Evolutionary conservation across 495 filamentous ascomycete species (phyloP), one percentile per base, ranked within the genome.

Genomic region (Glarea lozoyensis): DNA sequence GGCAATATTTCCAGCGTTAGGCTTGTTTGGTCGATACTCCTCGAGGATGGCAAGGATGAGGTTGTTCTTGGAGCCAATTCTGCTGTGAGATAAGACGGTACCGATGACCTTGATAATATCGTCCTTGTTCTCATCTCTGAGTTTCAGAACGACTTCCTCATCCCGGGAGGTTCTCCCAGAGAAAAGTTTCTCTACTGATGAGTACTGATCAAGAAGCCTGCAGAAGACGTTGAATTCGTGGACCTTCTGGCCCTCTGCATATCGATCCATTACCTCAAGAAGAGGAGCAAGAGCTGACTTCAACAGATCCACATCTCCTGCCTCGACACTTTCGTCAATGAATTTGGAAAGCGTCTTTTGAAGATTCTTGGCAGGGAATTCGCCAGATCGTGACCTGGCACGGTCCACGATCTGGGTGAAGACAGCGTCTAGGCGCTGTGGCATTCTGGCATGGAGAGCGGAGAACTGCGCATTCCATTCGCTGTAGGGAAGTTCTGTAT

Each of bases 401-500:
- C 81, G 79, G 36, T 99, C 92, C 20, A 97, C 81, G 31, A 89
- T 80, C 54, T 86, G 81, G 19, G 79, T 79, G 49, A 97, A 79
- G 46, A 73, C 75, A 6, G 81, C 59, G 52, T 94, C 88, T 22
- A 99, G 78, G 66, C 88, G 94, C 55, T 88, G 78, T 3, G 92
- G 92, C 86, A 97, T 97, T 57, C 92, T 82, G 3, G 88, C 82
- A 62, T 97, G 92, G 24, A 99, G 78, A 5, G 92, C 92, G 20
- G 92, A 89, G 43, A 89, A 88, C 55, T 97, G 93, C 10, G 92
- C 82, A 45, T 82, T 82, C 83, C 89, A 99, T 64, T 99, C 87
- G 62, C 89, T 85, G 63, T 94, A 99, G 1, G 92, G 92, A 43
- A 99, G 78, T 44, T 94, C 86, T 5, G 81, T 79, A 58, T 93